A percentile compares a stretch with the other conserved stretches of the same genome.
Conservation (phyloP, 2,329 filamentous ascomycete species). For the Xylaria polymorpha region DNA sequence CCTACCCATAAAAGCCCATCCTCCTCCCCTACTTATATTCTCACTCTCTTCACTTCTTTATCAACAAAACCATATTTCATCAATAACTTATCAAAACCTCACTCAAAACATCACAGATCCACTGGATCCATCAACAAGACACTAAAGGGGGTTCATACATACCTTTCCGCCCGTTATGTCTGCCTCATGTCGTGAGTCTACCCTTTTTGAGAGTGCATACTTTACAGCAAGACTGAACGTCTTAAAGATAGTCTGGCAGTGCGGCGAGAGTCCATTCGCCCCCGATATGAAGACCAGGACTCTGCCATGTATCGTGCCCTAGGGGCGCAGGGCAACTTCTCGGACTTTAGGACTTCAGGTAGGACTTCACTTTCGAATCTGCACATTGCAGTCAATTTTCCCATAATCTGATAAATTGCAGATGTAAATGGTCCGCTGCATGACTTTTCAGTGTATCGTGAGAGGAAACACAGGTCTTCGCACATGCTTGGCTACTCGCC, state of each 20-base stretch:
- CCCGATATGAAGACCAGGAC: slow-evolving; percentile 21
- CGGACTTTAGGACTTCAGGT: slow-evolving; percentile 27
- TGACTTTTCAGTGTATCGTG: slow-evolving; percentile 6
- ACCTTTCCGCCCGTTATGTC: slow-evolving; percentile 30
- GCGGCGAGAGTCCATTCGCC: slow-evolving; percentile 12
- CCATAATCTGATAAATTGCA: slow-evolving; percentile 25
- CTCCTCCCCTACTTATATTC: slow-evolving; percentile 41
- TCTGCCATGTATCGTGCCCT: slow-evolving; percentile 15
- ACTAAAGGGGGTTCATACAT: slow-evolving; percentile 31
- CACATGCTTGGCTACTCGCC: slow-evolving; percentile 4
- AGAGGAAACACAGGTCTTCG: slow-evolving; percentile 24
- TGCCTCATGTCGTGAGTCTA: slow-evolving; percentile 36
- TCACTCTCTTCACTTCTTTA: slow-evolving; percentile 38
- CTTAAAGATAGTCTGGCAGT: slow-evolving; percentile 27
- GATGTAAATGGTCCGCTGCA: slow-evolving; percentile 26
- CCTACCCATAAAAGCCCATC: slow-evolving; percentile 46
- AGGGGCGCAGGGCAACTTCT: slow-evolving; percentile 10
- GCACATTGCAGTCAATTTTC: slow-evolving; percentile 9
- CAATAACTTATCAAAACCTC: slow-evolving; percentile 34
- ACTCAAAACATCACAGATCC: slow-evolving; percentile 27
- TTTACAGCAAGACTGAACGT: slow-evolving; percentile 26
- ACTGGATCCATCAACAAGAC: slow-evolving; percentile 38
- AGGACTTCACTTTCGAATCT: slow-evolving; percentile 18
- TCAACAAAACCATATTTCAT: slow-evolving; percentile 34
- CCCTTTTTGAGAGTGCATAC: slow-evolving; percentile 18